phyloP scores from a whole-genome alignment of 202 grass and related monocot species.

The Alloteropsis angusta region DNA sequence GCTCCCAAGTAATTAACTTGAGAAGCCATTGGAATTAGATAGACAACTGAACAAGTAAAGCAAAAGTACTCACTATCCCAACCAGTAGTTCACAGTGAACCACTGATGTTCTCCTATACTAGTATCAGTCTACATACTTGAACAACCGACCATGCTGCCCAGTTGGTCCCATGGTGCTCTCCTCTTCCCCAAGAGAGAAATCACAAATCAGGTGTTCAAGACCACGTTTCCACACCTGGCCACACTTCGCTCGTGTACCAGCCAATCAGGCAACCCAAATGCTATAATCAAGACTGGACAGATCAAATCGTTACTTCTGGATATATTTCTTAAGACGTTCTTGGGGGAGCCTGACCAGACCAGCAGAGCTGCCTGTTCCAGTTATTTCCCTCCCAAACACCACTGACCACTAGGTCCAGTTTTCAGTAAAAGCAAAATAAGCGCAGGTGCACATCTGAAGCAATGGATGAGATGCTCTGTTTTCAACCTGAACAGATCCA shows the following conservation, averaged over 20 bases:
- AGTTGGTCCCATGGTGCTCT: background rate
- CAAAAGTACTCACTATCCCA: background rate
- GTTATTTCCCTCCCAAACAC: background rate
- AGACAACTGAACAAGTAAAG: background rate
- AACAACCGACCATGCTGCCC: background rate
- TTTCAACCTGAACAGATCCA: slow-evolving; percentile 75
- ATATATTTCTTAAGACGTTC: background rate
- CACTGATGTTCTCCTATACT: background rate
- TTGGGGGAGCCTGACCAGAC: background rate
- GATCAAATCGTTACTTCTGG: background rate
- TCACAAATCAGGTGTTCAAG: background rate
- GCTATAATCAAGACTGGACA: background rate
- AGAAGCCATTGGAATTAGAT: background rate
- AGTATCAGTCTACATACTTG: background rate
- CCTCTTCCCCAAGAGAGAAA: background rate
- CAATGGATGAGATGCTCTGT: background rate
- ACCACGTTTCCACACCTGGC: background rate
- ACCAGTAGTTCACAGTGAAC: background rate
- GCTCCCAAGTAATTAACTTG: background rate
- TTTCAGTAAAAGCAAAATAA: slow-evolving; percentile 15
- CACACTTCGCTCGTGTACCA: background rate
- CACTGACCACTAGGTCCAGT: background rate
- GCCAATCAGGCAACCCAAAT: background rate
- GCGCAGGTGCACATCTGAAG: background rate
- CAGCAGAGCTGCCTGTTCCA: background rate